Base-by-base conservation (phyloP, 139 green algal species). In the Protoeuglena noctilucae region DNA sequence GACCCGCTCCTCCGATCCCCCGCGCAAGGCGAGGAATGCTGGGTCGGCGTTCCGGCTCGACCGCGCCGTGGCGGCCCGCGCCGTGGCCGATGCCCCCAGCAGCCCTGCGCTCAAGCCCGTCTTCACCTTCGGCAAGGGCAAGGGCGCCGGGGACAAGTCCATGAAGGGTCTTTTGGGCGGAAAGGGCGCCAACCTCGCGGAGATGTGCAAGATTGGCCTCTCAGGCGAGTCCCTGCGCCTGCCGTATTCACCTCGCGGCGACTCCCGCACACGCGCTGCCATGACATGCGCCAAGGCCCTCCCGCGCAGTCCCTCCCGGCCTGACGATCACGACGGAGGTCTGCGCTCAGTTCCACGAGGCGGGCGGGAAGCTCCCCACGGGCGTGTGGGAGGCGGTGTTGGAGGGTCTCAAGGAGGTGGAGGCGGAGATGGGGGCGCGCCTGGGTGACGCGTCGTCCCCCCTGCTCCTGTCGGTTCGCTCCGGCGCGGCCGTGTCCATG, bases 241-340 rank as follows among this genome's bases (percentile, higher is more conserved):
- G 68, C 68, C 21, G 68, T 75, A 19, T 75, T 75, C 41, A 58
- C 64, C 48, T 74, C 63, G 24, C 75, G 66, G 66, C 56, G n/a
- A n/a, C n/a, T n/a, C n/a, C n/a, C n/a, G n/a, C n/a, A n/a, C n/a
- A n/a, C n/a, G n/a, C 40, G 40, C 16, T n/a, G n/a, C n/a, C n/a
- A n/a, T n/a, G n/a, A n/a, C n/a, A n/a, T n/a, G n/a, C n/a, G n/a
- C n/a, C n/a, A n/a, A n/a, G n/a, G n/a, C n/a, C n/a, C n/a, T n/a
- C n/a, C n/a, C n/a, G n/a, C n/a, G n/a, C 73, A 34, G 81, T 95
- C 27, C 87, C 87, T 0, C 77, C 87, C 28, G 84, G 87, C 57
- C 65, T 94, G 47, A 93, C 83, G 30, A 86, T 95, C 65, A 89
- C 81, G 22, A 95, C 87, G 3, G 68, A 80, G 31, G 75, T 78